A percentile compares a stretch with the other conserved stretches of the same genome.
Evolutionary conservation across 441 rosid species (phyloP).

Genomic region (Populus hybrid): DNA sequence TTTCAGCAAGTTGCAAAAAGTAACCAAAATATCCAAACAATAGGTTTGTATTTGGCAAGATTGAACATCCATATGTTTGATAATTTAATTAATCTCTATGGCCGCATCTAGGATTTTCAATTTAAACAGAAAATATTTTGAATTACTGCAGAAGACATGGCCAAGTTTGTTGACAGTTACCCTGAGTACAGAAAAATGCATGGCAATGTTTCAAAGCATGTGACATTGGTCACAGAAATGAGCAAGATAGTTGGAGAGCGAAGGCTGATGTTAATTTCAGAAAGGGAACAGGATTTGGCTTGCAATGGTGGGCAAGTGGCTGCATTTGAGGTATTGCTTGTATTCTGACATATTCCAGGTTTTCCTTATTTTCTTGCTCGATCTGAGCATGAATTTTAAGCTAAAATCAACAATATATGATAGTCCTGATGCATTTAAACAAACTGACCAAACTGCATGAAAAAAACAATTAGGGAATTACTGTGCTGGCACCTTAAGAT

Average conservation of each 20-base stretch:
- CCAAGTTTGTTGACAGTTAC: constrained; percentile 92
- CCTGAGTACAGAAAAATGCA: constrained; percentile 98
- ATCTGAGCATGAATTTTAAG: background rate
- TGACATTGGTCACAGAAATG: constrained; percentile 97
- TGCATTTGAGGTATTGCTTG: constrained; percentile 77
- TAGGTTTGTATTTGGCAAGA: constrained; percentile 53
- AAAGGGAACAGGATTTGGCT: constrained; percentile 94
- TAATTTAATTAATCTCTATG: constrained; percentile 1
- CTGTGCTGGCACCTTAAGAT: background rate
- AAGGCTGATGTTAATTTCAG: constrained; percentile 92
- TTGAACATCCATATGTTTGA: constrained; percentile 6
- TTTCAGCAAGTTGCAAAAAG: constrained; percentile 96
- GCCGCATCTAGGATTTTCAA: background rate
- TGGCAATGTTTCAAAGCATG: constrained; percentile 96
- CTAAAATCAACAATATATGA: background rate
- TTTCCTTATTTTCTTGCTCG: background rate
- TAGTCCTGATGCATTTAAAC: background rate
- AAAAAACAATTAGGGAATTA: background rate
- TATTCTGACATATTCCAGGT: background rate
- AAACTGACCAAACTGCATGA: background rate
- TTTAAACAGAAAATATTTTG: constrained; percentile 26
- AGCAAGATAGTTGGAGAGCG: constrained; percentile 93
- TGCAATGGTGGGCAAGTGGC: constrained; percentile 98
- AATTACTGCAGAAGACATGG: constrained; percentile 86
- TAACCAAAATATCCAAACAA: constrained; percentile 86